These are phyloP conservation scores for Diaporthe caulivora DNA, from an alignment of 2,329 filamentous ascomycete genomes.

Conservation along the genomic window DNA sequence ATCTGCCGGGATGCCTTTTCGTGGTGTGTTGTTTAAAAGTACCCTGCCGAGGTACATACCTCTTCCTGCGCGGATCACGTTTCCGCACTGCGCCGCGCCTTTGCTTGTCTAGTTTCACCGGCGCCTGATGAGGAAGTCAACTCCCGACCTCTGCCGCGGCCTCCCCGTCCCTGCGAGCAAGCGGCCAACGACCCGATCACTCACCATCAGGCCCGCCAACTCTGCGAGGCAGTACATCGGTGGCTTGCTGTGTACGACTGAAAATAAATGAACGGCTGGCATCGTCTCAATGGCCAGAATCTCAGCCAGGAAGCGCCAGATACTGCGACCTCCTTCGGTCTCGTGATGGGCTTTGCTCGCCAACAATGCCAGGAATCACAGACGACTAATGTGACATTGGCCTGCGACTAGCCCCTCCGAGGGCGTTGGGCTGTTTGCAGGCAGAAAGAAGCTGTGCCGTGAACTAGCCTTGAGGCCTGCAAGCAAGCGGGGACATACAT, in stretches of 20 bases:
- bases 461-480: constrained; percentile 16
- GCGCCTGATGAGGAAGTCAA: constrained; percentile 27
- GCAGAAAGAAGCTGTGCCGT: constrained; percentile 14
- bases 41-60: constrained; percentile 19
- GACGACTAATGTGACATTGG: constrained; percentile 3
- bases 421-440: background rate
- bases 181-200: constrained; percentile 5
- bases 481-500: constrained; percentile 20
- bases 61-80: constrained; percentile 25
- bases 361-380: background rate
- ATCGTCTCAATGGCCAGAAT: background rate
- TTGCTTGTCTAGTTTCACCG: constrained; percentile 1
- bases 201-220: background rate
- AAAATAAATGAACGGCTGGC: background rate
- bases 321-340: background rate
- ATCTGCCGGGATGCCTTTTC: constrained; percentile 6
- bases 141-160: constrained; percentile 30
- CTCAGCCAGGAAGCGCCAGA: constrained; percentile 5
- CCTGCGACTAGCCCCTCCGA: background rate
- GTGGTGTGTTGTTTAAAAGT: constrained; percentile 20
- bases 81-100: constrained; percentile 22
- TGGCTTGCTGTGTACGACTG: constrained; percentile 9
- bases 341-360: background rate
- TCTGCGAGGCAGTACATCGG: background rate
- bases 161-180: background rate